Evolutionary conservation across 1,284 basidiomycete species (phyloP).

Genomic region (Heterobasidion parviporum): DNA sequence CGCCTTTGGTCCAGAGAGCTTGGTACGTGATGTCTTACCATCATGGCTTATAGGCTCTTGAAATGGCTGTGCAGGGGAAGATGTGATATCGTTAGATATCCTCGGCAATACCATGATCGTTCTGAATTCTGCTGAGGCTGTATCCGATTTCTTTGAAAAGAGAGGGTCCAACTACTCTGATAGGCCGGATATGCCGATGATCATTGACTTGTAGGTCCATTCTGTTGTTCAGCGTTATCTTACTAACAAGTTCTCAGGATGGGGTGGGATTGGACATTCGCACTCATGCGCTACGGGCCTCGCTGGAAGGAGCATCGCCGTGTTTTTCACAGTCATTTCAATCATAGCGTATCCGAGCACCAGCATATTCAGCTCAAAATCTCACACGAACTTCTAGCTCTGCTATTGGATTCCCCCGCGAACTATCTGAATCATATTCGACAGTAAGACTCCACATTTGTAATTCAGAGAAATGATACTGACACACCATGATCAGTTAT

Average conservation of each 20-base stretch:
- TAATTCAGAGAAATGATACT: too few relatives aligned
- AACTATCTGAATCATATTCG: constrained; percentile 6
- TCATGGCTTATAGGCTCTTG: background rate
- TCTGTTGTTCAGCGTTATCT: background rate
- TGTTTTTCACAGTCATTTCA: constrained; percentile 12
- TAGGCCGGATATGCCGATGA: constrained; percentile 1
- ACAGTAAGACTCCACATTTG: constrained; percentile 5
- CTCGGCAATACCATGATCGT: constrained; percentile 28
- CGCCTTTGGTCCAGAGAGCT: background rate
- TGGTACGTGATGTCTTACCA: background rate
- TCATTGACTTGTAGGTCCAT: background rate
- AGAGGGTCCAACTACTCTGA: constrained; percentile 30
- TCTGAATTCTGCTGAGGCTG: constrained; percentile 26
- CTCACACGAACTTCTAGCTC: constrained; percentile 7
- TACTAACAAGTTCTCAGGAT: constrained; percentile 5
- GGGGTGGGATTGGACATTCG: constrained; percentile 15
- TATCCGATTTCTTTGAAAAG: constrained; percentile 30
- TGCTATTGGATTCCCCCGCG: constrained; percentile 8
- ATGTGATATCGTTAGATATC: constrained; percentile 27
- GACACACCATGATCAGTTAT: constrained; percentile 3
- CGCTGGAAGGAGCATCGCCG: constrained; percentile 14
- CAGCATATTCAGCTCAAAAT: constrained; percentile 9
- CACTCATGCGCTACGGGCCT: constrained; percentile 14
- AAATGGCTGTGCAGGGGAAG: constrained; percentile 5
- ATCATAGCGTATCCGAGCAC: constrained; percentile 8